Evolutionary conservation across 2,329 filamentous ascomycete species (phyloP), one percentile per base, ranked within the genome.

Genomic region (Chaetothyriales sp.): DNA sequence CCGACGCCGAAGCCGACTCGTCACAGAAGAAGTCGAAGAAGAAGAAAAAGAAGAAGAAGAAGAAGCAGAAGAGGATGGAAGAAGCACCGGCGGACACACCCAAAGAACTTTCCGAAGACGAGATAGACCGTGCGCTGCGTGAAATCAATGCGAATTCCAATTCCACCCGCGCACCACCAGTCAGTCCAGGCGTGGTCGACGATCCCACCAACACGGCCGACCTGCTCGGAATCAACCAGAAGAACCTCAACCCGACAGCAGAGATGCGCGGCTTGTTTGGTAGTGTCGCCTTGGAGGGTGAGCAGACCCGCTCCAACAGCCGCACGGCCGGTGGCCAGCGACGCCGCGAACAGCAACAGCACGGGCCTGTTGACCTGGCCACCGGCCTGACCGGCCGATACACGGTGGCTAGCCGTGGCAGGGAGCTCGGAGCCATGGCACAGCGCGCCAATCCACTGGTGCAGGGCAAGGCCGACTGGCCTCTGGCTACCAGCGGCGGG

Each of bases 391-490:
- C 73, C 20, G 76, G 74, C 10, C 68, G 71, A 53, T 74, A 75
- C 53, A 71, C 65, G 50, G 69, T 70, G 6, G 74, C 75, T 4
- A 76, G 76, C 15, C 75, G 78, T 20, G 75, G 75, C 1, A 76
- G 79, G 58, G 81, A 78, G 58, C 73, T 92, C 48, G 78, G 81
- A 1, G 81, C 86, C 49, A 73, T 87, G 28, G 81, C 83, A 18
- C 71, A 86, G 26, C 78, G 85, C 44, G 78, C 83, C 36, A 95
- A 95, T 62, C 75, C 86, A 10, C 90, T 95, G 62, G 80, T 94
- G 53, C 84, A 88, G 59, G 86, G 86, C 46, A 89, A 87, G 61
- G 86, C 92, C 56, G 80, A 85, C 48, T 95, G 89, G 89, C 89
- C 88, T 2, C 75, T 79, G 28, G 81, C 81, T 48, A 79, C 86